Evolutionary conservation across 768 basidiomycete species (phyloP).

Genomic region (Pleurotus tuoliensis): DNA sequence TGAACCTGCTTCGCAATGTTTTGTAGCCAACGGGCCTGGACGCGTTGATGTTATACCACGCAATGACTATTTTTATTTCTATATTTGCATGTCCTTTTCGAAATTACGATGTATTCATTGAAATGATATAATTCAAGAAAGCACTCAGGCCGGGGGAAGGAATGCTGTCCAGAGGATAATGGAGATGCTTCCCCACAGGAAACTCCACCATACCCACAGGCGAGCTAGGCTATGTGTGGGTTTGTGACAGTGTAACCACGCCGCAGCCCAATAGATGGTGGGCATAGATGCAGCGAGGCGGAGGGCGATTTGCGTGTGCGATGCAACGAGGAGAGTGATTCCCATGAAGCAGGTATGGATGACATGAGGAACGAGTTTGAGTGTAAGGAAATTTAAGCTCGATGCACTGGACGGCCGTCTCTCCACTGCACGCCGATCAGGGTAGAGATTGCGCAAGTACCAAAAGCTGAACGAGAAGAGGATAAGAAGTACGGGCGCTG

Average conservation of each 20-base stretch:
- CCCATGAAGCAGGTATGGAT: slow-evolving; percentile 66
- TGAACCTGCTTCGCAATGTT: no score
- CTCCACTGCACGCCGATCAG: neutral
- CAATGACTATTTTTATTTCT: slow-evolving; percentile 8
- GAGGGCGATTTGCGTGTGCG: slow-evolving; percentile 86
- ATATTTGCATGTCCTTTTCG: neutral
- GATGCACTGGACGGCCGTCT: neutral
- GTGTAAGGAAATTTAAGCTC: slow-evolving; percentile 26
- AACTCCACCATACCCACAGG: slow-evolving; percentile 74
- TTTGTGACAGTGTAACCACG: slow-evolving; percentile 50
- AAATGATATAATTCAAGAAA: no score
- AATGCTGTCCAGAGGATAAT: slow-evolving; percentile 80
- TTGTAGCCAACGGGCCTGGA: no score
- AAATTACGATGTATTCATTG: no score
- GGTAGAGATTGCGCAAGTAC: slow-evolving; percentile 21
- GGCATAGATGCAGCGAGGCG: slow-evolving; percentile 77
- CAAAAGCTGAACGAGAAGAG: slow-evolving; percentile 38
- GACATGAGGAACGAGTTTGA: slow-evolving; percentile 61
- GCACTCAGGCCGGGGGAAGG: slow-evolving; percentile 78
- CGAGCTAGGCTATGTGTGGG: slow-evolving; percentile 34
- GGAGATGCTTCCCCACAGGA: slow-evolving; percentile 70
- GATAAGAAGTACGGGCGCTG: slow-evolving; percentile 61
- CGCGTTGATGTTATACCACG: slow-evolving; percentile 9
- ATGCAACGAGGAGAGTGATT: slow-evolving; percentile 66
- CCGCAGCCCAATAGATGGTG: slow-evolving; percentile 82